Evolutionary conservation across 495 filamentous ascomycete genomes (phyloP).

Genomic region (Chaetomium tenue): DNA sequence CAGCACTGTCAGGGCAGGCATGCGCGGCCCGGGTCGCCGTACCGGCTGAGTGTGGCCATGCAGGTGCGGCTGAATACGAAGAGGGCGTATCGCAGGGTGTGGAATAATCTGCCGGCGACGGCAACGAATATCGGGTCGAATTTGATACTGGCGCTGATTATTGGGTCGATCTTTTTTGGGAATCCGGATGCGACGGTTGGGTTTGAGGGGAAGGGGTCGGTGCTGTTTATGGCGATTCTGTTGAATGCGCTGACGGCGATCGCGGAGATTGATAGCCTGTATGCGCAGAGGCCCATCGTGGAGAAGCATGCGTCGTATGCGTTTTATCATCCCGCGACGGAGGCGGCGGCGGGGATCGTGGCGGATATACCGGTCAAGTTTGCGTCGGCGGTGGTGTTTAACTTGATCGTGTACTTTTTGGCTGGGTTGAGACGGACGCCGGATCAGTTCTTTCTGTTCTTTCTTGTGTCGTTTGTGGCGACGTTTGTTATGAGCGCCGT

Average conservation of each 20-base stretch:
- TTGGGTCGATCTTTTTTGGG: slow-evolving; percentile 49
- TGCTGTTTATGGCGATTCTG: slow-evolving; percentile 56
- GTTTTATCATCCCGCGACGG: slow-evolving; percentile 63
- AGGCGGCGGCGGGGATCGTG: slow-evolving; percentile 58
- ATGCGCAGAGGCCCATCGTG: slow-evolving; percentile 61
- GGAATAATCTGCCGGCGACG: slow-evolving; percentile 38
- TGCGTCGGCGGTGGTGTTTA: slow-evolving; percentile 49
- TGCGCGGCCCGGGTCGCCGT: slow-evolving; percentile 50
- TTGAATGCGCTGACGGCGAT: slow-evolving; percentile 53
- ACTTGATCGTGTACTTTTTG: slow-evolving; percentile 59
- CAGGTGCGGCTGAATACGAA: slow-evolving; percentile 57
- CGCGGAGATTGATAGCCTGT: slow-evolving; percentile 61
- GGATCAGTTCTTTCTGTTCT: slow-evolving; percentile 62
- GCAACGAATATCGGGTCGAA: slow-evolving; percentile 29
- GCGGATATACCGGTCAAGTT: slow-evolving; percentile 60
- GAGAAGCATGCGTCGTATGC: slow-evolving; percentile 65
- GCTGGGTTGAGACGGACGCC: slow-evolving; percentile 52
- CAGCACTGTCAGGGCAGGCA: slow-evolving; percentile 38
- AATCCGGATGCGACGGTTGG: slow-evolving; percentile 43
- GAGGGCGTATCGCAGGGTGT: slow-evolving; percentile 50
- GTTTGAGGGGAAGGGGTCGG: slow-evolving; percentile 57
- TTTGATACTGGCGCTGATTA: slow-evolving; percentile 48
- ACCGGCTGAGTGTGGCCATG: slow-evolving; percentile 56
- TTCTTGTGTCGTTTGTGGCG: slow-evolving; percentile 54
- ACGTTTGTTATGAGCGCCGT: slow-evolving; percentile 58